Evolutionary conservation across 2,329 filamentous ascomycete species (phyloP), one percentile per base, ranked within the genome.

Genomic region (Lasiodiplodia theobromae): DNA sequence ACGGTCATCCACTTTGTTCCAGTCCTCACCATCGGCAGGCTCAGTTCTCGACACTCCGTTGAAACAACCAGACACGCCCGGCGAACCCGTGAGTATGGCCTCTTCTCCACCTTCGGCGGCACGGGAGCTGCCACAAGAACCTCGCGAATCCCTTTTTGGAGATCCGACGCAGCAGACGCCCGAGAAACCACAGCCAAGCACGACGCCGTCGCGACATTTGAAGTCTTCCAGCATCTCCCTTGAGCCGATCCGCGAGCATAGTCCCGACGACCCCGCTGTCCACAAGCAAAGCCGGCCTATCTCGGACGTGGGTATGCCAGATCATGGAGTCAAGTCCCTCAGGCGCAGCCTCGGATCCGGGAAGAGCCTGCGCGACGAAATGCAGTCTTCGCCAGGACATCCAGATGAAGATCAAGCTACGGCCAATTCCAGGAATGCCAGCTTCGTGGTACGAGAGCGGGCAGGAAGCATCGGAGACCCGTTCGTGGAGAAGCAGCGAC

Each of bases 161-260:
- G 65, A 67, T 21, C 65, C 54, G 12, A 31, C 34, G 1, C n/a
- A 53, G 37, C 34, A 53, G 47, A n/a, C 44, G 10, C 14, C 56
- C 4, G 66, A 68, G n/a, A 54, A 53, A 18, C 7, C 54, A 2
- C 31, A 44, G 25, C 31, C 52, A 40, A 67, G 40, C 53, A 51
- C 47, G n/a, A 63, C 67, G 6, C 74, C 78, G 21, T 69, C 71
- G 51, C 76, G 74, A 66, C 73, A 75, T 44, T 56, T 71, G 52
- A 73, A 72, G 67, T 76, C 77, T 25, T 74, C 76, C 18, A 78
- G 75, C 63, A 69, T 71, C 14, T 76, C 77, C 28, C 83, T 89
- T 10, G 81, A 84, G 23, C 80, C 85, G 1, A 88, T 88, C 71
- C 81, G 80, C 38, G 87, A 88, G 74, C 73, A 82, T 66, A 81